Evolutionary conservation across 352 stramenopile species (phyloP).

Genomic region (Phytophthora multivora): DNA sequence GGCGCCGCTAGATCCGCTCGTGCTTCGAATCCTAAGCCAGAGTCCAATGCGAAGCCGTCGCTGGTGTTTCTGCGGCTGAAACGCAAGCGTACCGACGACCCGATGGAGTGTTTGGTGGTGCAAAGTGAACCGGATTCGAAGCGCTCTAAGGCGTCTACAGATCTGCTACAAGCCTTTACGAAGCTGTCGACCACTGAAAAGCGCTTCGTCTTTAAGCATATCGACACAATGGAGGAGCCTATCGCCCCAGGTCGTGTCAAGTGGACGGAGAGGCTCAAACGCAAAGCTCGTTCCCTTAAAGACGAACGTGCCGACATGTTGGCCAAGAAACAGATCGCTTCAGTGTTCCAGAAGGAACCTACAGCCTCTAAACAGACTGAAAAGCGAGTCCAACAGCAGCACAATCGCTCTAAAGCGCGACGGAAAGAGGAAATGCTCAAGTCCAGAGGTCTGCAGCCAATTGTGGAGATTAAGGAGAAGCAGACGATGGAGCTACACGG

Average conservation of each 20-base stretch:
- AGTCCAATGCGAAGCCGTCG: constrained; percentile 33
- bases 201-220: constrained; percentile 82
- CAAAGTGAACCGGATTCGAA: constrained; percentile 47
- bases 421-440: constrained; percentile 60
- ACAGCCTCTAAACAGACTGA: constrained; percentile 37
- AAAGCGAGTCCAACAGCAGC: constrained; percentile 57
- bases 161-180: constrained; percentile 62
- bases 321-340: constrained; percentile 30
- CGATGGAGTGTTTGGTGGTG: constrained; percentile 69
- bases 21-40: background rate
- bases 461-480: constrained; percentile 65
- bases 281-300: constrained; percentile 65
- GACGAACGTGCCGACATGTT: constrained; percentile 55
- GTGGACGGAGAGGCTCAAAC: constrained; percentile 71
- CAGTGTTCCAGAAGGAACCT: constrained; percentile 39
- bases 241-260: constrained; percentile 42
- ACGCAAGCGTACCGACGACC: constrained; percentile 83
- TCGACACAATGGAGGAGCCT: constrained; percentile 78
- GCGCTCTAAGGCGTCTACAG: constrained; percentile 24
- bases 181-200: constrained; percentile 72
- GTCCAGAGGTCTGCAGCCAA: constrained; percentile 45
- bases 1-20: constrained; percentile 8
- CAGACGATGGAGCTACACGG: constrained; percentile 61
- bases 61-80: constrained; percentile 83
- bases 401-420: constrained; percentile 52